Percentiles rank a stretch among this genome's conserved stretches.
These are phyloP conservation scores for Pseudonectria buxi DNA, from an alignment of 2,329 filamentous ascomycete species.

Conservation along the genomic window DNA sequence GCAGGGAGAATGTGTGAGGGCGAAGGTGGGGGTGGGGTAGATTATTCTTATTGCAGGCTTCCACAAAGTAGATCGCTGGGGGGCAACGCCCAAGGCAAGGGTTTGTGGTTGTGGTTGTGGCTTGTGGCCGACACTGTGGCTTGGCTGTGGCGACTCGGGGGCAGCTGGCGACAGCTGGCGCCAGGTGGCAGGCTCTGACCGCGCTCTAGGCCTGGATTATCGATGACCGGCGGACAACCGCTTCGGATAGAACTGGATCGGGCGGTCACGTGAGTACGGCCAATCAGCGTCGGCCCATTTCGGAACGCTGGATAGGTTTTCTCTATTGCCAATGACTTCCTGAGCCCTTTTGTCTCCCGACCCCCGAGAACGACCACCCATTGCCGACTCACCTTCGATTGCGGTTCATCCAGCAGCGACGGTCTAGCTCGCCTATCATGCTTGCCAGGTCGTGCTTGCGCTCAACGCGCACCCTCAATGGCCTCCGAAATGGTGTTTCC, in stretches of 20 bases:
- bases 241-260: slow-evolving; percentile 11
- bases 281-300: slow-evolving; percentile 39
- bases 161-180: slow-evolving; percentile 4
- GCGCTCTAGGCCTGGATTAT: no score
- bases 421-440: slow-evolving; percentile 59
- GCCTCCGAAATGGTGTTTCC: slow-evolving; percentile 66
- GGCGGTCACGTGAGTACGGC: slow-evolving; percentile 28
- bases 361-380: slow-evolving; percentile 31
- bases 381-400: slow-evolving; percentile 30
- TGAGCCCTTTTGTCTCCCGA: slow-evolving; percentile 34
- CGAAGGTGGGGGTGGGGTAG: slow-evolving; percentile 23
- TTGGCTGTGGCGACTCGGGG: neutral
- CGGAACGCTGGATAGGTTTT: slow-evolving; percentile 37
- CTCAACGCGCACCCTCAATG: slow-evolving; percentile 77
- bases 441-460: slow-evolving; percentile 88
- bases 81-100: no score
- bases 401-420: slow-evolving; percentile 31
- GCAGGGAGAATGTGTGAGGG: slow-evolving; percentile 11
- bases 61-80: no score
- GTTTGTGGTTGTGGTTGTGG: no score
- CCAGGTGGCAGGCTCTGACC: slow-evolving; percentile 2
- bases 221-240: slow-evolving; percentile 8
- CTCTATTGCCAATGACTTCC: slow-evolving; percentile 31
- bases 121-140: no score
- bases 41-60: neutral